phyloP scores from a whole-genome alignment of 2,329 filamentous ascomycete species.

The Daldinia sp. region DNA sequence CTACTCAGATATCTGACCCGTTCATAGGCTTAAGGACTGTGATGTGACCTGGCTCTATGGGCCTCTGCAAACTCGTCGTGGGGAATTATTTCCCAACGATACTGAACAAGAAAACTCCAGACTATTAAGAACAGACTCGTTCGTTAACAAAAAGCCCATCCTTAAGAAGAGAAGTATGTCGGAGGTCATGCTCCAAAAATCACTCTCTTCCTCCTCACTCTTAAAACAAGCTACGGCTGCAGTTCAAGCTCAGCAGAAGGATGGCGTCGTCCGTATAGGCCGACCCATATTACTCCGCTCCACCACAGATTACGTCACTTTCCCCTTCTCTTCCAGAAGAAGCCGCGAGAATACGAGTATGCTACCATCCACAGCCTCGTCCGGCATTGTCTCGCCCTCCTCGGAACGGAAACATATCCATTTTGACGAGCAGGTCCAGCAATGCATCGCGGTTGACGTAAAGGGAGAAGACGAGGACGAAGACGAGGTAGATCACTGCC shows the following conservation, averaged over 20 bases:
- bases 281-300: conserved; percentile 68
- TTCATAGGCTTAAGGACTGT: conserved; percentile 86
- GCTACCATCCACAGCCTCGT: conserved; percentile 73
- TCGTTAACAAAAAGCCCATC: conserved; percentile 86
- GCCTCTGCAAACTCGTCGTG: conserved; percentile 78
- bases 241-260: conserved; percentile 80
- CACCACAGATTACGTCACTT: conserved; percentile 73
- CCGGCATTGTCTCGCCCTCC: conserved; percentile 70
- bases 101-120: conserved; percentile 53
- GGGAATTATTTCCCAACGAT: conserved; percentile 59
- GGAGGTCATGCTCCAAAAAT: conserved; percentile 91
- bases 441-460: conserved; percentile 91
- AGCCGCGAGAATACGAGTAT: conserved; percentile 71
- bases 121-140: conserved; percentile 67
- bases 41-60: conserved; percentile 99
- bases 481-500: conserved; percentile 60
- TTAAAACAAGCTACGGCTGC: conserved; percentile 89
- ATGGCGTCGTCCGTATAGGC: conserved; percentile 56
- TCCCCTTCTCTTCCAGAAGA: conserved; percentile 68
- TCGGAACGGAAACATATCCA: conserved; percentile 85
- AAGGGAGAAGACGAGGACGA: conserved; percentile 82
- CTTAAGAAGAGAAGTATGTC: conserved; percentile 97
- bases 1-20: conserved; percentile 43
- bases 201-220: conserved; percentile 85
- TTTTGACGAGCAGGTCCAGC: conserved; percentile 94